phyloP scores from a whole-genome alignment of 345 rosid genomes.

The Reutealis trisperma region DNA sequence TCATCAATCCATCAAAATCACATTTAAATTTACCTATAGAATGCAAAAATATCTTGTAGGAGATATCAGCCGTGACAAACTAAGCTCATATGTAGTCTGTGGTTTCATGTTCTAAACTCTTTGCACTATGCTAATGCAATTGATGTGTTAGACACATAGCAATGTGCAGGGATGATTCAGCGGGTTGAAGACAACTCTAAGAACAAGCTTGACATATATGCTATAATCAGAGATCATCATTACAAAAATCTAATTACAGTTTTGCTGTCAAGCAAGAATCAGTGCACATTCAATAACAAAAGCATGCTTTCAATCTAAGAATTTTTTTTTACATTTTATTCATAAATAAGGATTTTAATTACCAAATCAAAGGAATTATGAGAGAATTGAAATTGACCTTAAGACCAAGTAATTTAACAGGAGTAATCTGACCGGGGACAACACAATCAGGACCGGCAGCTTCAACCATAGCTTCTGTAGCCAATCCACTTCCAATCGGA shows the following conservation, averaged over 20 bases:
- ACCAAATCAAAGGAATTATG: background rate
- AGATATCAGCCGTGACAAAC: background rate
- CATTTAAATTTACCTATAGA: too few relatives aligned
- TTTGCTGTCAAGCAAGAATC: background rate
- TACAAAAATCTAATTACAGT: background rate
- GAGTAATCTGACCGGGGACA: slow-evolving; percentile 81
- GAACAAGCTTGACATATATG: background rate
- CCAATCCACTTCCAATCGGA: slow-evolving; percentile 80
- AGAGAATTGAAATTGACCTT: slow-evolving; percentile 43
- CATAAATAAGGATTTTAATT: too few relatives aligned
- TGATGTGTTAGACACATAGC: too few relatives aligned
- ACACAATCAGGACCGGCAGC: slow-evolving; percentile 89
- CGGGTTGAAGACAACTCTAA: too few relatives aligned
- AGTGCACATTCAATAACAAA: background rate
- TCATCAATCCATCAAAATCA: background rate
- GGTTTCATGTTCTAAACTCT: background rate
- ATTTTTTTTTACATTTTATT: too few relatives aligned
- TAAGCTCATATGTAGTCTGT: too few relatives aligned
- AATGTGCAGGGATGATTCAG: too few relatives aligned
- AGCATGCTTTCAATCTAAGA: background rate
- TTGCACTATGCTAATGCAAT: background rate
- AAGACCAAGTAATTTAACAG: slow-evolving; percentile 73
- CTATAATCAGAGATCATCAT: background rate
- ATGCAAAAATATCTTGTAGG: background rate
- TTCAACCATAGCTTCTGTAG: slow-evolving; percentile 70